Percentiles rank a stretch among this genome's conserved stretches.
These are phyloP conservation scores for Orbilia javanica DNA, from an alignment of 2,329 filamentous ascomycete species.

Conservation along the genomic window DNA sequence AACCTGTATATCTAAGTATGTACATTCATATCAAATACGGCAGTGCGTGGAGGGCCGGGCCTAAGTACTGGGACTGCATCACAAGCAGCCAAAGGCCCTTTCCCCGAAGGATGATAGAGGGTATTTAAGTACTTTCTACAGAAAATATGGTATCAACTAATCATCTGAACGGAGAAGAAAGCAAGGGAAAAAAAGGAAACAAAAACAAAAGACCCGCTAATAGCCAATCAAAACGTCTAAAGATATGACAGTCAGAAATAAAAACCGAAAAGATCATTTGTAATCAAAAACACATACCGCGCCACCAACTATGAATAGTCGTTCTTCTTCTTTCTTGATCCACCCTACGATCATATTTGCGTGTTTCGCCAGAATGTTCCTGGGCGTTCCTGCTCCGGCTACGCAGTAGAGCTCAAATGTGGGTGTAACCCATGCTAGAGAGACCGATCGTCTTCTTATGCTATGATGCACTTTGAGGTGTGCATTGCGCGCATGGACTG, in stretches of 20 bases:
- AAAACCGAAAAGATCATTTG: conserved; percentile 21
- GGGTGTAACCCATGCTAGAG: conserved; percentile 90
- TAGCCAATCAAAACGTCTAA: conserved; percentile 54
- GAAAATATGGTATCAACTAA: not conserved
- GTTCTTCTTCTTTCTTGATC: conserved; percentile 90
- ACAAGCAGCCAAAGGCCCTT: not conserved
- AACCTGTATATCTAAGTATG: too few species aligned
- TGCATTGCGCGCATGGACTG: conserved; percentile 80
- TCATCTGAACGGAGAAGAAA: not conserved
- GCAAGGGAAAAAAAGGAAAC: too few species aligned
- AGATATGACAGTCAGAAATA: conserved; percentile 28
- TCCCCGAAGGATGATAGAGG: not conserved
- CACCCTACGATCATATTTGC: conserved; percentile 92
- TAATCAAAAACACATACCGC: conserved; percentile 71
- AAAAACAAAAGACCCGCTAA: not conserved
- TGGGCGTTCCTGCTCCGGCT: conserved; percentile 76
- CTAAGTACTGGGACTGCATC: too few species aligned
- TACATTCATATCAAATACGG: too few species aligned
- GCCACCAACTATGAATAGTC: conserved; percentile 97
- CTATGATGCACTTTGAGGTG: conserved; percentile 88
- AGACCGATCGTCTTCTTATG: conserved; percentile 79
- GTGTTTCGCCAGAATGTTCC: conserved; percentile 80
- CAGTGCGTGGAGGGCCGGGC: too few species aligned
- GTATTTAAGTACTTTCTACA: not conserved
- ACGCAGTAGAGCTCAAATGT: conserved; percentile 95